phyloP scores from a whole-genome alignment of 2,329 filamentous ascomycete genomes.

The Hyphodiscus sp. region DNA sequence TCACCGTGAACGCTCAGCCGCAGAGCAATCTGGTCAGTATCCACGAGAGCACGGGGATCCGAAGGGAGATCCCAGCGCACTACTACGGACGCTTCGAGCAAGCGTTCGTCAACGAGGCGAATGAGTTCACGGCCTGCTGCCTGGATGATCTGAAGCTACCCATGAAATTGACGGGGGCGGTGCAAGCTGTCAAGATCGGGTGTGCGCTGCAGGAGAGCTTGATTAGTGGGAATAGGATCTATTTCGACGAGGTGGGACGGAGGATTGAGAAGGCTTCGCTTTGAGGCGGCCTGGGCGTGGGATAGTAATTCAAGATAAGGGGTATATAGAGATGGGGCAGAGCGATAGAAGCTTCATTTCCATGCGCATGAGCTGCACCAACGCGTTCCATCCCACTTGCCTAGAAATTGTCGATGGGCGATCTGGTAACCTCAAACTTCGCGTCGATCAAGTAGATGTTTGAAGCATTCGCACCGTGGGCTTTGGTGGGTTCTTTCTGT shows the following conservation, averaged over 20 bases:
- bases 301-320: too few relatives aligned
- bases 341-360: too few relatives aligned
- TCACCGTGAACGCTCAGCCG: constrained; percentile 55
- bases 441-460: too few relatives aligned
- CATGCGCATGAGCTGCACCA: too few relatives aligned
- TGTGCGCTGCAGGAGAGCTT: constrained; percentile 52
- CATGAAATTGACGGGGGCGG: constrained; percentile 49
- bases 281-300: neutral
- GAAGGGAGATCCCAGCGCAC: constrained; percentile 51
- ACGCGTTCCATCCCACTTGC: too few relatives aligned
- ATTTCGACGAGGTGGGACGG: constrained; percentile 48
- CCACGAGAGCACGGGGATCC: constrained; percentile 46
- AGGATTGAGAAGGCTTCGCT: constrained; percentile 22
- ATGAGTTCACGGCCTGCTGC: constrained; percentile 54
- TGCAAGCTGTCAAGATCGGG: constrained; percentile 55
- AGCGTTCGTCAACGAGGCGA: constrained; percentile 57
- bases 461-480: too few relatives aligned
- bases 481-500: too few relatives aligned
- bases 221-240: constrained; percentile 48
- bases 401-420: too few relatives aligned
- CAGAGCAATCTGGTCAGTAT: constrained; percentile 47
- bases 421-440: too few relatives aligned
- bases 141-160: constrained; percentile 50
- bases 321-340: too few relatives aligned
- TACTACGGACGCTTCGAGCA: constrained; percentile 58